These are phyloP conservation scores for Bolboschoenoplectus hybrid DNA, from an alignment of 202 grass and related monocot species.

Conservation along the genomic window DNA sequence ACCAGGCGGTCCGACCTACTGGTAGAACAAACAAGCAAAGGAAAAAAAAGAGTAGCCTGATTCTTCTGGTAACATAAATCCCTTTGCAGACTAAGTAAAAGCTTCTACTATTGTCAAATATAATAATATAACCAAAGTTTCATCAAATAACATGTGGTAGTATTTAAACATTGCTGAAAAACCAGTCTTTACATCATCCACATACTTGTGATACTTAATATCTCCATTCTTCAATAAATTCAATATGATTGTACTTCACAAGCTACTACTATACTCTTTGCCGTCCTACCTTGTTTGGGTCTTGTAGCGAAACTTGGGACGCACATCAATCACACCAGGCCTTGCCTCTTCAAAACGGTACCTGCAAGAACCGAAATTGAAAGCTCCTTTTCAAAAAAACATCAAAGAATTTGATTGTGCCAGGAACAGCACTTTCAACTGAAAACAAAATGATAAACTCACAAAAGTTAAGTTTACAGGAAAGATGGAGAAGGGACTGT, in stretches of 20 bases:
- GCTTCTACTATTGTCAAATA: neutral
- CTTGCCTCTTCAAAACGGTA: conserved; percentile 74
- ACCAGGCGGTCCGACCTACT: neutral
- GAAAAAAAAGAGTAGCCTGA: too few relatives aligned
- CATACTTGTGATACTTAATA: neutral
- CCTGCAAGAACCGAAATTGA: conserved; percentile 35
- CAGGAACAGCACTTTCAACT: neutral
- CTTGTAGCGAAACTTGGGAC: conserved; percentile 59
- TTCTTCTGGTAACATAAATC: neutral
- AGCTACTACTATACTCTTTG: neutral
- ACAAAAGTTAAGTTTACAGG: neutral
- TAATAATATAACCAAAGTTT: neutral
- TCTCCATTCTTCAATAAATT: conserved; percentile 4
- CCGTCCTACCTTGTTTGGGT: neutral
- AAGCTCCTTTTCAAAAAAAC: neutral
- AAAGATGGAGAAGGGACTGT: neutral
- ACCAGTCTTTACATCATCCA: neutral
- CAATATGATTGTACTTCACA: neutral
- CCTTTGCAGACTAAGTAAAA: neutral
- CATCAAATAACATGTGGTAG: neutral
- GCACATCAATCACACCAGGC: conserved; percentile 66
- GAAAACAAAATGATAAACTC: neutral
- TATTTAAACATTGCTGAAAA: neutral
- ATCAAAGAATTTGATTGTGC: neutral
- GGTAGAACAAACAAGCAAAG: neutral